Conservation (phyloP, 306 rosid species). For the Potentilla sterilis region DNA sequence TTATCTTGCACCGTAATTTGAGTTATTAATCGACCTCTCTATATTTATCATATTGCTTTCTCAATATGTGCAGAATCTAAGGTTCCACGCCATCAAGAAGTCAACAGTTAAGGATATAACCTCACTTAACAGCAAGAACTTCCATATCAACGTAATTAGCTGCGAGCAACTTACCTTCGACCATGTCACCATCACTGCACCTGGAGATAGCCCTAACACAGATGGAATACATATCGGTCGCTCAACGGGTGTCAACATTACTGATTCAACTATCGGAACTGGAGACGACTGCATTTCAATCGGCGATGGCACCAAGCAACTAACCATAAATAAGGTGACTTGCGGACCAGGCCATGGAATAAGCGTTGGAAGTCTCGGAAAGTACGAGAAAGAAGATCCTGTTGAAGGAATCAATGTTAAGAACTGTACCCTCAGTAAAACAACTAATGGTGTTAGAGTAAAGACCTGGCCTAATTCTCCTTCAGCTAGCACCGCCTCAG, state of each 20-base stretch:
- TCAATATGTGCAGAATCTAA: constrained; percentile 29
- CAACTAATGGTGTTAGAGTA: constrained; percentile 44
- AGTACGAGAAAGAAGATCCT: constrained; percentile 24
- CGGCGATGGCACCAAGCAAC: constrained; percentile 37
- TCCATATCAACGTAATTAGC: neutral
- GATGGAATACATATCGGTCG: constrained; percentile 56
- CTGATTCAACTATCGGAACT: constrained; percentile 25
- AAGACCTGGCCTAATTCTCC: constrained; percentile 44
- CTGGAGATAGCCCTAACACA: constrained; percentile 2
- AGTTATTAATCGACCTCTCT: neutral
- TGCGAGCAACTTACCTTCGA: neutral
- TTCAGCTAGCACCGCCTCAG: neutral
- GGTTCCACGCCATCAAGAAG: constrained; percentile 16
- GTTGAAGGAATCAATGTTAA: constrained; percentile 25
- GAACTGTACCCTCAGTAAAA: constrained; percentile 30
- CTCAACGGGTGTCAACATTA: constrained; percentile 34
- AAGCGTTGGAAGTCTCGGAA: constrained; percentile 46
- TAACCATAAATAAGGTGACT: constrained; percentile 16
- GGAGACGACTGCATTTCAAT: constrained; percentile 60
- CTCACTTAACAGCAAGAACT: constrained; percentile 1
- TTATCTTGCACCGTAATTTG: neutral
- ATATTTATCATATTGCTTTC: neutral
- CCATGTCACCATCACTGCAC: neutral
- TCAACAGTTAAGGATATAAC: neutral
- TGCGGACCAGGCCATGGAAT: constrained; percentile 62